phyloP scores from a whole-genome alignment of 139 green algal genomes.

The Zygnema cylindricum region DNA sequence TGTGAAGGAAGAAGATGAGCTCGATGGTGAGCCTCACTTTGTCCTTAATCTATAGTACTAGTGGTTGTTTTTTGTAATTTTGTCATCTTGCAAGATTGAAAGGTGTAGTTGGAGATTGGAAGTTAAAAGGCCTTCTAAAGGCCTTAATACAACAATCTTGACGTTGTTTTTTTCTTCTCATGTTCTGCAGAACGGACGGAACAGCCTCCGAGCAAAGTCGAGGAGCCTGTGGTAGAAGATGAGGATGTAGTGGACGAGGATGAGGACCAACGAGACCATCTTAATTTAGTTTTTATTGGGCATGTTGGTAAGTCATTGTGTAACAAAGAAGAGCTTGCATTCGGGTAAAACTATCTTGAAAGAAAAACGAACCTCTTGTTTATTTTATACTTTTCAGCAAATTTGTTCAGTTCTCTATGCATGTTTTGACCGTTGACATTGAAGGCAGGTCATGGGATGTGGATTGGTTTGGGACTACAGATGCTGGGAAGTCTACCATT shows the following conservation, averaged over 20 bases:
- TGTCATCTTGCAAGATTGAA: no score
- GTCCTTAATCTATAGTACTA: background rate
- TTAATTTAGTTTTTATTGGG: slow-evolving; percentile 99
- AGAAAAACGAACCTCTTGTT: no score
- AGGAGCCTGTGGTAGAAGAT: slow-evolving; percentile 12
- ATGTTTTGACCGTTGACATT: no score
- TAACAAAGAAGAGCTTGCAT: background rate
- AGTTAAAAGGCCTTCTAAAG: no score
- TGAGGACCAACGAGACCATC: slow-evolving; percentile 80
- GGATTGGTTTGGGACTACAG: background rate
- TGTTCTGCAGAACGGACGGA: no score
- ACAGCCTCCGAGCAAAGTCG: slow-evolving; percentile 27
- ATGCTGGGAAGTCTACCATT: slow-evolving; percentile 97
- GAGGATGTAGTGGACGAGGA: slow-evolving; percentile 15
- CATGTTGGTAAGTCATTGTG: slow-evolving; percentile 87
- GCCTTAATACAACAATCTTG: no score
- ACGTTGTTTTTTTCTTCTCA: no score
- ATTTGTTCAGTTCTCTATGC: no score
- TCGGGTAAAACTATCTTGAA: background rate
- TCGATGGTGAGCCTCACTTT: background rate
- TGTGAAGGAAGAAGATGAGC: background rate
- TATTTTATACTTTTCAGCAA: no score
- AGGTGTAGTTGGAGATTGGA: no score
- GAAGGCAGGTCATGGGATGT: no score
- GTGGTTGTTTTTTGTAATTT: no score